Percentiles rank a stretch among this genome's conserved stretches.
Evolutionary conservation across 2,329 filamentous ascomycete genomes (phyloP).

Genomic region (Fusarium sp.): DNA sequence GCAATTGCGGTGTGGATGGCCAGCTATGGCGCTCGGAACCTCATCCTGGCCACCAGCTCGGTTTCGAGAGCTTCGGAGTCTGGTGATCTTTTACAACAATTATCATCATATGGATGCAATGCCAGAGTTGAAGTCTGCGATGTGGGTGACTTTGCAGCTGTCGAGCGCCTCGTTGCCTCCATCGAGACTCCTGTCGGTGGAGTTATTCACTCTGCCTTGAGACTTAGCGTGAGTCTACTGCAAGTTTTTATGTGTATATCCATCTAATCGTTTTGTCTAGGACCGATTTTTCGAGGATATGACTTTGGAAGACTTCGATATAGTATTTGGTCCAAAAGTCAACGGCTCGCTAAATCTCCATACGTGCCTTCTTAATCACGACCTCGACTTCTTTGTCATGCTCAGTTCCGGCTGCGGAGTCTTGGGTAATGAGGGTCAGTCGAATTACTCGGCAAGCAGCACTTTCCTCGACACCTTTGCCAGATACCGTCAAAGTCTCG

Average conservation of each 20-base stretch:
- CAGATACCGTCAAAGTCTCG: conserved; percentile 39
- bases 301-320: conserved; percentile 38
- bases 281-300: conserved; percentile 44
- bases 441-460: conserved; percentile 43
- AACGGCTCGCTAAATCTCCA: conserved; percentile 44
- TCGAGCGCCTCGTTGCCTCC: conserved; percentile 26
- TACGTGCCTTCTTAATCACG: conserved; percentile 30
- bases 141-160: conserved; percentile 39
- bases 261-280: conserved; percentile 25
- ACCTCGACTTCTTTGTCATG: conserved; percentile 46
- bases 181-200: conserved; percentile 39
- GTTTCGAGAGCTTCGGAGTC: conserved; percentile 33
- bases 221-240: conserved; percentile 39
- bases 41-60: conserved; percentile 43
- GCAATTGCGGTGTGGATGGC: conserved; percentile 47
- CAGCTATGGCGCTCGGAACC: conserved; percentile 41
- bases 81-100: conserved; percentile 37
- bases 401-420: conserved; percentile 44
- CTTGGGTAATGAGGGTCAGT: conserved; percentile 42
- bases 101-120: conserved; percentile 43
- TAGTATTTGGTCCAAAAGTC: conserved; percentile 43
- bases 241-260: neutral
- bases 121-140: conserved; percentile 43
- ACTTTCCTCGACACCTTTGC: conserved; percentile 46
- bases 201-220: conserved; percentile 44